Evolutionary conservation across 2,329 filamentous ascomycete species (phyloP).

Genomic region (Sporothrix mexicana): DNA sequence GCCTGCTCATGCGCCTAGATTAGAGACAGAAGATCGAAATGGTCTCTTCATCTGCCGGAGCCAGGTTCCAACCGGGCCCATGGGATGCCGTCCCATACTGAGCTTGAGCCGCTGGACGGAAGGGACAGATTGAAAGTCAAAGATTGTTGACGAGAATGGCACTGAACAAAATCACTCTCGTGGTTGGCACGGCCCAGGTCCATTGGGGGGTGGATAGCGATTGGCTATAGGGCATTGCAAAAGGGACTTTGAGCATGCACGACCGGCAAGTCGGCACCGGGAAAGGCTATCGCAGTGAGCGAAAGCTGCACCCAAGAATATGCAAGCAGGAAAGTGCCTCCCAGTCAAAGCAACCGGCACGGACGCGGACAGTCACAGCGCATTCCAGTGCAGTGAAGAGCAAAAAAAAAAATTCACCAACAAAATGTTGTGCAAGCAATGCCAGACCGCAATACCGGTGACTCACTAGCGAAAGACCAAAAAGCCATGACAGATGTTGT

Average conservation of each 20-base stretch:
- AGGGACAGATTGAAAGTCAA: background rate
- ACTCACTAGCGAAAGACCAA: too few relatives aligned
- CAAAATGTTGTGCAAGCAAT: background rate
- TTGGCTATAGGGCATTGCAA: background rate
- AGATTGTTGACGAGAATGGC: background rate
- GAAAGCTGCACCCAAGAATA: background rate
- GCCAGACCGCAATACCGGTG: background rate
- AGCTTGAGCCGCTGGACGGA: background rate
- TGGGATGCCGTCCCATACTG: conserved; percentile 21
- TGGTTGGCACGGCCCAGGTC: background rate
- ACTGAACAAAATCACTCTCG: background rate
- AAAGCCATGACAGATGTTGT: too few relatives aligned
- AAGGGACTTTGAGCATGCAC: background rate
- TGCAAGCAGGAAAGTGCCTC: background rate
- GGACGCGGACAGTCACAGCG: background rate
- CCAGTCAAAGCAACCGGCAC: background rate
- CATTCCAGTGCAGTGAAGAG: background rate
- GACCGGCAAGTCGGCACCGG: conserved; percentile 33
- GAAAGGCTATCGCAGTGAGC: conserved; percentile 7
- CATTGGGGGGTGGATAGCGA: background rate
- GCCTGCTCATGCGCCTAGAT: background rate
- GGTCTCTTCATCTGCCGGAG: conserved; percentile 16
- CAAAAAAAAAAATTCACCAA: background rate
- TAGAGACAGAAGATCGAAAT: background rate
- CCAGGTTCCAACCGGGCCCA: background rate